Conservation (phyloP, 2,329 filamentous ascomycete species). For the Botrytis medusae region DNA sequence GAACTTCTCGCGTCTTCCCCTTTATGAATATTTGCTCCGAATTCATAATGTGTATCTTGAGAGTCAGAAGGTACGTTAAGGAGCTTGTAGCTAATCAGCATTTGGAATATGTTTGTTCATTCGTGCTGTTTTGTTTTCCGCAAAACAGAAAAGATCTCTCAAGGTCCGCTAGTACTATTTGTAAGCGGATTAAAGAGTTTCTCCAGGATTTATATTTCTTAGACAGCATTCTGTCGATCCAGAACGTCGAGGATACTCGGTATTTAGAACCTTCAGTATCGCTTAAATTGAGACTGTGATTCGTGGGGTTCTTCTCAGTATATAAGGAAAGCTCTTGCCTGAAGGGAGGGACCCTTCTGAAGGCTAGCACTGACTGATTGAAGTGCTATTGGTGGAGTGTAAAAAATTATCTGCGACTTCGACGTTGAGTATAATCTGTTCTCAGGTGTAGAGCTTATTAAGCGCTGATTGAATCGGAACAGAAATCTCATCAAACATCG, state of each 20-base stretch:
- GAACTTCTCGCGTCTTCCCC: neutral
- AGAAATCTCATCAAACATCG: neutral
- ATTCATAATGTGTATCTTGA: neutral
- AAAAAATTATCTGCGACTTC: neutral
- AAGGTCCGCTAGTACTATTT: neutral
- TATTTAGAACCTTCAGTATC: neutral
- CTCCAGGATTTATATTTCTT: neutral
- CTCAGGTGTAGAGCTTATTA: no score
- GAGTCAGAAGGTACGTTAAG: neutral
- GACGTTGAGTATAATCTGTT: neutral
- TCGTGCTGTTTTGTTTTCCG: neutral
- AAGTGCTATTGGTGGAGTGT: neutral
- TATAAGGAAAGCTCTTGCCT: neutral
- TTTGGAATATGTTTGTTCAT: neutral
- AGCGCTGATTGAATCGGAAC: neutral
- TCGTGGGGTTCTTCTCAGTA: neutral
- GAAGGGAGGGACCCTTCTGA: neutral
- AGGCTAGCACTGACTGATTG: neutral
- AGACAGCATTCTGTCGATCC: neutral
- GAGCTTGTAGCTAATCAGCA: neutral
- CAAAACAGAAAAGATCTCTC: neutral
- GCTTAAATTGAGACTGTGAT: neutral
- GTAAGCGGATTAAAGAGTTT: neutral
- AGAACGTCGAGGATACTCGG: neutral
- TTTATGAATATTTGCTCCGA: rapidly evolving